These are phyloP conservation scores for Selenicereus undatus DNA, from an alignment of 148 eudicot species.

Conservation along the genomic window DNA sequence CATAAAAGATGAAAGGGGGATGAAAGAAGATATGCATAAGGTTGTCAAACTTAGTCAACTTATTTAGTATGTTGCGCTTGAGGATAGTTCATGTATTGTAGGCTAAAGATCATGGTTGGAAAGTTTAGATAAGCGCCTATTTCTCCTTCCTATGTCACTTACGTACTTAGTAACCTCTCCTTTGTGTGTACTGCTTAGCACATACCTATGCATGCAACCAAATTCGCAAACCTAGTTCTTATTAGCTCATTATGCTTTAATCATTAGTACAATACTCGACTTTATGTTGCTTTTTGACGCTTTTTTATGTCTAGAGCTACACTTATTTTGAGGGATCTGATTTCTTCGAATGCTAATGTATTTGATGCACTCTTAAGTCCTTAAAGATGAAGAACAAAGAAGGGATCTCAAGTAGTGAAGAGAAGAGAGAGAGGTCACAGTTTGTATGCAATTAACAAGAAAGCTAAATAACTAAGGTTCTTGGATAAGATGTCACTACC, in stretches of 20 bases:
- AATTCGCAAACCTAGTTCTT: neutral
- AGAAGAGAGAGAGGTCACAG: no score
- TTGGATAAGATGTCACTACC: no score
- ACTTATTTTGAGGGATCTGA: neutral
- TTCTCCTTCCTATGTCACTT: neutral
- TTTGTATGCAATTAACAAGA: no score
- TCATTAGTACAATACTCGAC: no score
- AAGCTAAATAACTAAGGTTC: no score
- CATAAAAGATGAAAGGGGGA: neutral
- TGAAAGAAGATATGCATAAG: neutral
- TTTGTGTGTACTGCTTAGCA: neutral
- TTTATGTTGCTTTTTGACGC: no score
- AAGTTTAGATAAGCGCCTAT: neutral
- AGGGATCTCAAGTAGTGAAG: no score
- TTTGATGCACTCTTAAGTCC: neutral
- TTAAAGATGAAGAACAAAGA: no score
- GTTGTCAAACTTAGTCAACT: neutral
- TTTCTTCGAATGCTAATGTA: neutral
- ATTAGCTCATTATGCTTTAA: neutral
- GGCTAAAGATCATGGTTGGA: neutral
- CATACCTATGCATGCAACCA: no score
- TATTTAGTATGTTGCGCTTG: neutral
- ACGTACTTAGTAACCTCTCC: neutral
- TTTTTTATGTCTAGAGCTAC: neutral
- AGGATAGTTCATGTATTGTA: neutral